Base-by-base conservation (phyloP, 78 protist genomes). In the Dictyostelium brefeldianum region DNA sequence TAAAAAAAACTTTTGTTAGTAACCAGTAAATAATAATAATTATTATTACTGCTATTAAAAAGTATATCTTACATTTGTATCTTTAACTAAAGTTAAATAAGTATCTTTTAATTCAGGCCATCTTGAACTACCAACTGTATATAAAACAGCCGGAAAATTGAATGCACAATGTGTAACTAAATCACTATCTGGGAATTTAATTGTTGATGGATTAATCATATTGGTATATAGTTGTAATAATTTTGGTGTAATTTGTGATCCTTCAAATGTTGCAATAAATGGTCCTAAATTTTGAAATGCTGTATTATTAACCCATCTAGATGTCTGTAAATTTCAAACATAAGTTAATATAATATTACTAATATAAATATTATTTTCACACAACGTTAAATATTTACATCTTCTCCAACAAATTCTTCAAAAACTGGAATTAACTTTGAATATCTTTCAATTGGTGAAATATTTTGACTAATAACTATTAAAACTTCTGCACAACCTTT, bases 401-500 rank as follows among this genome's bases (percentile, higher is more conserved):
- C 95, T 65, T 94, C 95, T 46, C n/a, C 71, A 29, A 69, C 65
- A 64, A 92, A 91, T n/a, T 77, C 48, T 22, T 91, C 89, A 51
- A 94, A 36, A 4, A 93, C 70, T 27, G 64, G 83, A 69, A 92
- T 79, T n/a, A 94, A 80, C 53, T 56, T 73, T 47, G 65, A 74
- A 73, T 78, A 59, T 57, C 95, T 91, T 65, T 56, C 91, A n/a
- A 65, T 80, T 50, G 74, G 78, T 7, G 96, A 65, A 22, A 93
- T 20, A 74, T 67, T 82, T 36, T 47, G 69, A 17, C 90, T 36
- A 18, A 94, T 47, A 4, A 29, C 25, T 17, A 85, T 73, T 15
- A 94, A 54, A 17, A 75, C 83, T 57, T 94, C 96, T 6, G 95
- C 95, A 29, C 92, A 53, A 25, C 96, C 96, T 73, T 94, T 94